Evolutionary conservation across 2,329 filamentous ascomycete species (phyloP).

Genomic region (Pestalotiopsis sp.): DNA sequence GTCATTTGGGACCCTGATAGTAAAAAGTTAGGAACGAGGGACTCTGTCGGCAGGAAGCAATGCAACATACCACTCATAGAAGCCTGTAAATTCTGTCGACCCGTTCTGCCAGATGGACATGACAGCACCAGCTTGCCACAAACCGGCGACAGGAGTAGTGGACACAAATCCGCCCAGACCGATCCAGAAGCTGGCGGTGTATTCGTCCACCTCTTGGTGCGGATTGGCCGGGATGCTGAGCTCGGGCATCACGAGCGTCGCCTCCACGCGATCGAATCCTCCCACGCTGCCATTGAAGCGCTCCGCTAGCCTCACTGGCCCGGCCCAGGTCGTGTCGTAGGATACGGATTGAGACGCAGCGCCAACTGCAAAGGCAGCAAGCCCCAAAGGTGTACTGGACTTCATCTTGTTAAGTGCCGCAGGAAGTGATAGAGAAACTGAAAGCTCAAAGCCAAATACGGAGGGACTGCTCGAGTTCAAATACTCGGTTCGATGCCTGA

Average conservation of each 20-base stretch:
- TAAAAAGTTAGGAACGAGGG: background rate
- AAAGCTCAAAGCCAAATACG: background rate
- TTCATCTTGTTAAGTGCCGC: background rate
- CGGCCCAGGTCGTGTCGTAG: conserved; percentile 7
- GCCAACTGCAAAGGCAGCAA: background rate
- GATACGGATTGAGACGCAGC: background rate
- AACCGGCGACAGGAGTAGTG: background rate
- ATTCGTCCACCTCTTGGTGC: background rate
- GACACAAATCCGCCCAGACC: background rate
- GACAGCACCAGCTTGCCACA: conserved; percentile 2
- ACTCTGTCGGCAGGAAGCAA: background rate
- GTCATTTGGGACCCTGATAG: background rate
- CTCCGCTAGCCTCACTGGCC: conserved; percentile 1
- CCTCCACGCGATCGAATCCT: conserved; percentile 3
- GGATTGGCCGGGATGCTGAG: conserved; percentile 3
- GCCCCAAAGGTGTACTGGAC: background rate
- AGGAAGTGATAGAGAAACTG: no score
- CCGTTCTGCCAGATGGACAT: conserved; percentile 1
- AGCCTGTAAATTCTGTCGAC: background rate
- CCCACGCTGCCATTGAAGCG: conserved; percentile 5
- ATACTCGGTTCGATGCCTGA: background rate
- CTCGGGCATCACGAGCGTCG: conserved; percentile 6
- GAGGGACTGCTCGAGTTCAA: background rate
- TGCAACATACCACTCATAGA: conserved; percentile 3
- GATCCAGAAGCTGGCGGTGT: conserved; percentile 2